Evolutionary conservation across 768 basidiomycete genomes (phyloP).

Genomic region (Termitomyces sp.): DNA sequence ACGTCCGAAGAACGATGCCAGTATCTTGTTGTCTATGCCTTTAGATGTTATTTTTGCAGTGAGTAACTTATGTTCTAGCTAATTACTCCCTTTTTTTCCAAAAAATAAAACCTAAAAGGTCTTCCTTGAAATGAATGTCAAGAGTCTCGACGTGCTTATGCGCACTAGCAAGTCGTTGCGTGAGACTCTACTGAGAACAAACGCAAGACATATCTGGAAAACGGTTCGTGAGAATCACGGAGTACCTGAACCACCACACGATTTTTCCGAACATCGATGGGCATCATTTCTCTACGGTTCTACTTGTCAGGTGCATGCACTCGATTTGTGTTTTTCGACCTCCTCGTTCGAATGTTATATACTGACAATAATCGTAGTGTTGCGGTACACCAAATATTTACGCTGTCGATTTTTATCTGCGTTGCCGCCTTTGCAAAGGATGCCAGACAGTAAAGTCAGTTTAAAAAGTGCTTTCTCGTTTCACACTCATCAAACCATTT

Average conservation of each 20-base stretch:
- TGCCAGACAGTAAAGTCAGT: conserved; percentile 24
- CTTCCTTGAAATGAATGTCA: conserved; percentile 16
- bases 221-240: conserved; percentile 9
- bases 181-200: conserved; percentile 11
- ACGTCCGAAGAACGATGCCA: neutral
- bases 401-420: conserved; percentile 19
- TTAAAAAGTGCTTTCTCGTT: neutral
- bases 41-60: neutral
- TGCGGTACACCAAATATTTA: conserved; percentile 15
- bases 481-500: neutral
- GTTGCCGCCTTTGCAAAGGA: conserved; percentile 18
- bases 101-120: conserved; percentile 12
- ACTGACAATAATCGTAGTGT: conserved; percentile 4
- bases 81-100: neutral
- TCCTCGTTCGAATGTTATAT: neutral
- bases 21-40: neutral
- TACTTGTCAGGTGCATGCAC: conserved; percentile 17
- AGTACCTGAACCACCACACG: conserved; percentile 17
- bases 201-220: conserved; percentile 20
- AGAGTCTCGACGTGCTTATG: conserved; percentile 19
- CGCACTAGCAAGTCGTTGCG: conserved; percentile 19
- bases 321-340: neutral
- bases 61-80: neutral
- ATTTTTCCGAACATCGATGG: conserved; percentile 23
- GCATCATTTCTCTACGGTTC: conserved; percentile 20